Evolutionary conservation across 2,329 filamentous ascomycete species (phyloP), one percentile per base, ranked within the genome.

Genomic region (Zelopaecilomyces penicillatus): DNA sequence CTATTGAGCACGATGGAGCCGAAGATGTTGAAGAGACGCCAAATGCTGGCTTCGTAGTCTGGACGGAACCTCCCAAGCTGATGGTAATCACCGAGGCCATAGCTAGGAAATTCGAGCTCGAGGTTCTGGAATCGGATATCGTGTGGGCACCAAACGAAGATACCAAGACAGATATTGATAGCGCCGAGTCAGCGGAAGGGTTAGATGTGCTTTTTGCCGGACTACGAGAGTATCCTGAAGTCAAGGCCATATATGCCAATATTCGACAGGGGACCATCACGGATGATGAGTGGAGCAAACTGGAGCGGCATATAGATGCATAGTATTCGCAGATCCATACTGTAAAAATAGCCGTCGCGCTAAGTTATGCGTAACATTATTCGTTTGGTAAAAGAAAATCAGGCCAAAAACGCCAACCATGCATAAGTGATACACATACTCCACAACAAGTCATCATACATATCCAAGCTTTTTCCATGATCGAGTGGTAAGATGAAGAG

Each of bases 131-230:
- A 53, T 80, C 81, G 12, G 87, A 94, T 45, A 91, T 96, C 42
- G 75, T 95, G 37, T 96, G 87, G 83, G 78, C 83, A 47, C 78
- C 88, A 0, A 93, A 91, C 48, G 79, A 83, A 56, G 89, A 95
- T 50, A 90, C 85, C 0, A 78, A 78, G 60, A 78, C 86, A 12
- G 68, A 70, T 6, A 55, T 90, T 34, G 75, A 83, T 46, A 73
- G 76, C 11, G 67, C 74, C 10, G 70, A 75, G 9, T 71, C 76
- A 2, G 72, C 74, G 0, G 67, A 74, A 41, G 67, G 70, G 12
- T 68, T 96, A 29, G 69, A 71, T 37, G 69, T 74, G 4, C 75
- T 94, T 29, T 56, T 82, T 19, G 70, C 76, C 9, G 65, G 68
- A 5, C 54, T 88, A 31, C 75, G 80, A 46, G 85, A 91, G 41